Conservation (phyloP, 2,329 filamentous ascomycete genomes). For the Phialocephala sp. region DNA sequence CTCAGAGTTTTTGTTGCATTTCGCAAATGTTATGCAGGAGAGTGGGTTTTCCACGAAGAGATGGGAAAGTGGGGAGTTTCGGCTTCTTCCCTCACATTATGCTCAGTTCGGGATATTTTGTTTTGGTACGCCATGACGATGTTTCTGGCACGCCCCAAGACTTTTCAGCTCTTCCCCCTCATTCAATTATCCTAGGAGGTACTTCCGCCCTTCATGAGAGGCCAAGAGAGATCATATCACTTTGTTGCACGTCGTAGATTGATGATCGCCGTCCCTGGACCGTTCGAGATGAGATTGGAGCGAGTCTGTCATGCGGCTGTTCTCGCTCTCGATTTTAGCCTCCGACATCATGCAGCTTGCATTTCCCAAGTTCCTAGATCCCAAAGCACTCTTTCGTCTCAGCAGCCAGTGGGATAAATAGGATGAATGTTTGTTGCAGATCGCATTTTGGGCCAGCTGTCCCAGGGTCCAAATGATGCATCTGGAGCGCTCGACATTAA, state of each 20-base stretch:
- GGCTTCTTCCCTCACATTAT: neutral
- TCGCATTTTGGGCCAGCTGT: slow-evolving; percentile 7
- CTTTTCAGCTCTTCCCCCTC: neutral
- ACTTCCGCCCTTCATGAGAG: neutral
- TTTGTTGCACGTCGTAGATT: slow-evolving; percentile 7
- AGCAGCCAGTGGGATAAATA: slow-evolving; percentile 3
- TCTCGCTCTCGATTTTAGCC: slow-evolving; percentile 1
- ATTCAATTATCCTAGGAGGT: neutral
- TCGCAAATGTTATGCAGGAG: slow-evolving; percentile 13
- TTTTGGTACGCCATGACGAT: slow-evolving; percentile 3
- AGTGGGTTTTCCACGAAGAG: slow-evolving; percentile 7
- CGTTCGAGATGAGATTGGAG: neutral
- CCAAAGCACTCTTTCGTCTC: neutral
- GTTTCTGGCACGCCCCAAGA: slow-evolving; percentile 2
- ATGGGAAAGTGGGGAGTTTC: slow-evolving; percentile 8
- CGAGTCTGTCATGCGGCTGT: slow-evolving; percentile 7
- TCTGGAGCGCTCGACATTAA: neutral
- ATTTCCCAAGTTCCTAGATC: neutral
- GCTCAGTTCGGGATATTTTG: slow-evolving; percentile 4
- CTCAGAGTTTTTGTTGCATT: neutral
- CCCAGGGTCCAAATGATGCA: neutral
- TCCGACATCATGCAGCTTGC: neutral
- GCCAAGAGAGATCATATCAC: neutral
- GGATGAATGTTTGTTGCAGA: neutral
- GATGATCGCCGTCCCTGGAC: slow-evolving; percentile 2